These are phyloP conservation scores for Cyberlindnera euphorbiiphila DNA, from an alignment of 805 yeast genomes.

Conservation along the genomic window DNA sequence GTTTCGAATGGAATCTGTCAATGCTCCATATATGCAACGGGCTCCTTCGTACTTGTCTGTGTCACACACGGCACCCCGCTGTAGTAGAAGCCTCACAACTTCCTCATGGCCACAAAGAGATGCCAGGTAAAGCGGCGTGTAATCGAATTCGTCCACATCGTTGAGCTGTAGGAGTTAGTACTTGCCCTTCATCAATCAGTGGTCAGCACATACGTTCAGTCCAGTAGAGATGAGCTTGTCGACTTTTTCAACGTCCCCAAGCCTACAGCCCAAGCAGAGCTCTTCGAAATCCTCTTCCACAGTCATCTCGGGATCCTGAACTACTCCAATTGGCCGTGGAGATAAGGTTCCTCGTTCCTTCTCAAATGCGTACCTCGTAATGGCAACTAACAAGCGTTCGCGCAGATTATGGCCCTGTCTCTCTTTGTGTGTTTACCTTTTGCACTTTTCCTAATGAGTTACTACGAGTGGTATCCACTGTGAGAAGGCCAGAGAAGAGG, in stretches of 20 bases:
- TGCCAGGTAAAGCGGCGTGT: conserved; percentile 70
- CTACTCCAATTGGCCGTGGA: no score
- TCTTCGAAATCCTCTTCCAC: conserved; percentile 29
- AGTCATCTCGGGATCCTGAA: conserved; percentile 4
- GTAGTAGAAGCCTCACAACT: conserved; percentile 56
- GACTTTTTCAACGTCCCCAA: conserved; percentile 63
- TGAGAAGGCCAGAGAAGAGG: no score
- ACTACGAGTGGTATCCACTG: neutral
- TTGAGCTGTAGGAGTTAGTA: no score
- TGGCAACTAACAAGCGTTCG: no score
- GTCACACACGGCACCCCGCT: conserved; percentile 73
- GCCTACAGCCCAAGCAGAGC: conserved; percentile 62
- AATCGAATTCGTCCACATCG: conserved; percentile 65
- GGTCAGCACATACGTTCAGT: conserved; percentile 41
- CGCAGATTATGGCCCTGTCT: neutral
- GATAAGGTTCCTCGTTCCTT: no score
- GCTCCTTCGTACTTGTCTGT: conserved; percentile 82
- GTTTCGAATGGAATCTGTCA: conserved; percentile 60
- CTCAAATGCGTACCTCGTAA: no score
- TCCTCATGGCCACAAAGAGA: conserved; percentile 70
- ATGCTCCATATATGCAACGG: conserved; percentile 73
- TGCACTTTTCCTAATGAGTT: neutral
- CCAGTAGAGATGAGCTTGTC: conserved; percentile 54
- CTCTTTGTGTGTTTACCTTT: conserved; percentile 1
- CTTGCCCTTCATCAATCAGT: no score